Evolutionary conservation across 192 early-diverging fungal species (phyloP).

Genomic region (Haplosporangium gracile): DNA sequence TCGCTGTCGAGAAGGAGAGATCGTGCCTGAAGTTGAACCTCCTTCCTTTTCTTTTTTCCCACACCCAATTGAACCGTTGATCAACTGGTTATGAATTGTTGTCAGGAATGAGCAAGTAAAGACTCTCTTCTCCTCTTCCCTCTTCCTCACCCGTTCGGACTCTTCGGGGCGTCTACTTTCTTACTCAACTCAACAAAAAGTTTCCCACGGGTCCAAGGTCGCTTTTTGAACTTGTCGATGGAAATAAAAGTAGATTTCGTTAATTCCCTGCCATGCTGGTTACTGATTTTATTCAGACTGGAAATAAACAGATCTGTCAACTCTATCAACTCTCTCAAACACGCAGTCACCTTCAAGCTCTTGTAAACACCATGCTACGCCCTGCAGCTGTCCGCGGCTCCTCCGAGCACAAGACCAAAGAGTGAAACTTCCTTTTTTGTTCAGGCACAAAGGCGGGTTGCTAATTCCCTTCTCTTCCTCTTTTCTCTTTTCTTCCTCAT

Average conservation of each 20-base stretch:
- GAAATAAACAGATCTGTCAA: background rate
- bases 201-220: conserved; percentile 8
- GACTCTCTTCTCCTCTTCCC: background rate
- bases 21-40: no score
- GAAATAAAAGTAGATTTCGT: background rate
- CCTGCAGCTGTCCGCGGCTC: background rate
- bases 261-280: background rate
- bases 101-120: background rate
- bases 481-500: background rate
- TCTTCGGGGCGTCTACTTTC: background rate
- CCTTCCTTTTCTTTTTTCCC: background rate
- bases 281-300: background rate
- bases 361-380: background rate
- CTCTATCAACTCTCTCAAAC: background rate
- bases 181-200: conserved; percentile 7
- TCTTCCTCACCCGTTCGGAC: background rate
- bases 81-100: background rate
- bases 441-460: background rate
- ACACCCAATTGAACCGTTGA: background rate
- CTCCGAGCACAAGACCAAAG: background rate
- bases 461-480: background rate
- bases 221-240: background rate
- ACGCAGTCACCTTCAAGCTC: background rate
- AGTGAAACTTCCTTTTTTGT: background rate
- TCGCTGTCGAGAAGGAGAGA: no score